Base-by-base conservation (phyloP, 805 yeast species). In the Wickerhamiella kurtzmanii region DNA sequence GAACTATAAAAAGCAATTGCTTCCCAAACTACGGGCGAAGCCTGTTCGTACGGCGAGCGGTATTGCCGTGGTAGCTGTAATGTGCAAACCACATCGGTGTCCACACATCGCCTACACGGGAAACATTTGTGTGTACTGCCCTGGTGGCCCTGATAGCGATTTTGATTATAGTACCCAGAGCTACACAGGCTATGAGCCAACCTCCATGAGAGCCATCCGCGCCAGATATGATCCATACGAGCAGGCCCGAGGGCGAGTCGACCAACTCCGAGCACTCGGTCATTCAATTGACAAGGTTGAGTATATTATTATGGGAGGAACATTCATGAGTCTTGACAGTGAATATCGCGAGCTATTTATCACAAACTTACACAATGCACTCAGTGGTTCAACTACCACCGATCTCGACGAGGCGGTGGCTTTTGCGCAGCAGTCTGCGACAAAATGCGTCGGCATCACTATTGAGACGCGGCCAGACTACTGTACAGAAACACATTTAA, bases 21-120 rank as follows among this genome's bases (percentile, higher is more conserved):
- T 92, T 37, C 98, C 97, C 2, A 88, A 88, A 65, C 71, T 92
- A 41, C 85, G 92, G 66, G 98, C 98, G n/a, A 92, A 92, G 64
- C 98, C 98, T 0, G 97, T 92, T 41, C 75, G 98, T 65, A 92
- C 98, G 0, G 98, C 98, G 0, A 83, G 95, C 9, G 98, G 98
- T 57, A 94, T 92, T 49, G 98, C 98, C 8, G 98, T 92, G 18
- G 97, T 92, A 41, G 98, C 98, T 0, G 97, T 92, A 28, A 92
- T 92, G 97, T 88, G 96, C 69, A 92, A 92, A 64, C 98, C 98
- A 2, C 98, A 92, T 64, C 75, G 98, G 68, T 92, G 98, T 66
- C 98, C 98, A 22, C 98, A 92, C 65, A 92, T 92, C 58, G 97
- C 98, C 18, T 92, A 92, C 64, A 92, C 98, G 0, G 98, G 98